phyloP scores from a whole-genome alignment of 176 grass and related monocot genomes.

The Pharus latifolius region DNA sequence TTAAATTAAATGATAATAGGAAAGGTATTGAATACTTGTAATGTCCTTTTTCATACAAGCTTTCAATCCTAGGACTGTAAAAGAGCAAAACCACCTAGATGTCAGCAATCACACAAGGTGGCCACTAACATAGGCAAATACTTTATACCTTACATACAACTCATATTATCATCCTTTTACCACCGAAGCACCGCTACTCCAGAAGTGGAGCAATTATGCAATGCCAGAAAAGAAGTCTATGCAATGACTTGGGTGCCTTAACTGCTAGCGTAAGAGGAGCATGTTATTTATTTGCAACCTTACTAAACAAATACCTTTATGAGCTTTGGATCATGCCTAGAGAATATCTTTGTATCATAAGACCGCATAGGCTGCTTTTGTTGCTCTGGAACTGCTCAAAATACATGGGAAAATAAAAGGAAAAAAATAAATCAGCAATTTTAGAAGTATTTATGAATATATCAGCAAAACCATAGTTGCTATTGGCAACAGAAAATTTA shows the following conservation, averaged over 20 bases:
- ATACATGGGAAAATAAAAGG: slow-evolving; percentile 13
- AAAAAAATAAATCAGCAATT: slow-evolving; percentile 1
- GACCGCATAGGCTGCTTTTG: slow-evolving; percentile 52
- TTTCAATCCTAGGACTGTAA: no score
- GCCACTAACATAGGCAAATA: no score
- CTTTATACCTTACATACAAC: no score
- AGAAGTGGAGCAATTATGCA: not conserved
- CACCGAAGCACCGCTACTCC: not conserved
- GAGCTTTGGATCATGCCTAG: slow-evolving; percentile 59
- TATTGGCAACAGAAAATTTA: no score
- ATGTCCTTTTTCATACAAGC: no score
- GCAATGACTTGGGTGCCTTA: not conserved
- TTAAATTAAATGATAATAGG: no score
- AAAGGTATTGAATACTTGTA: no score
- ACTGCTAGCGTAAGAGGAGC: no score
- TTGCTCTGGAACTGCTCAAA: slow-evolving; percentile 45
- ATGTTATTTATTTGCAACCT: not conserved
- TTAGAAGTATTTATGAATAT: slow-evolving; percentile 13
- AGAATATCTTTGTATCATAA: slow-evolving; percentile 69
- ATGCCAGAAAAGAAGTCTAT: slow-evolving; percentile 8
- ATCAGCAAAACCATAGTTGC: slow-evolving; percentile 12
- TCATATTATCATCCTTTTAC: not conserved
- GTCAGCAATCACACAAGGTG: no score
- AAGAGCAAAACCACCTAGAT: no score
- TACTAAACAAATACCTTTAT: slow-evolving; percentile 51